A percentile compares a stretch with the other conserved stretches of the same genome.
Evolutionary conservation across 495 filamentous ascomycete species (phyloP).

Genomic region (Astrocystis sublimbata): DNA sequence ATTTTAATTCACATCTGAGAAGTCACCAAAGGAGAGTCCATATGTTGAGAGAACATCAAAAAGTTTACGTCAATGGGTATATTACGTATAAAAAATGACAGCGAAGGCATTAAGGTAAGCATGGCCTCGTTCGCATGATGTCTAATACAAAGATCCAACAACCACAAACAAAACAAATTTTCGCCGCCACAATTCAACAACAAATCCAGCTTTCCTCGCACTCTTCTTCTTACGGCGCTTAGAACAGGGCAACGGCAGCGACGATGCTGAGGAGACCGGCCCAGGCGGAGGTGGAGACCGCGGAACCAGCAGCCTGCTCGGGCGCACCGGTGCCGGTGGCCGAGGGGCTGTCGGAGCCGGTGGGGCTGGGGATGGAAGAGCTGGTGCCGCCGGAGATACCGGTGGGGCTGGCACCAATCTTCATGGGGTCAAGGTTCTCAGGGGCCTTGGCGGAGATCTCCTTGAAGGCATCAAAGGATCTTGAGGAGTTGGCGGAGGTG

Average conservation of each 20-base stretch:
- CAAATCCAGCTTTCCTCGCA: slow-evolving; percentile 1
- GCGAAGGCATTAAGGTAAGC: slow-evolving; percentile 23
- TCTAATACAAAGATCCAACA: slow-evolving; percentile 15
- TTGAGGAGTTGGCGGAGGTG: slow-evolving; percentile 46
- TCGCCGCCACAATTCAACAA: slow-evolving; percentile 11
- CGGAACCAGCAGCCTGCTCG: slow-evolving; percentile 14
- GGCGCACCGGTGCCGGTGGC: slow-evolving; percentile 4
- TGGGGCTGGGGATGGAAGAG: slow-evolving; percentile 25
- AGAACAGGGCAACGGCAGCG: slow-evolving; percentile 41
- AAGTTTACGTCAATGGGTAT: slow-evolving; percentile 30
- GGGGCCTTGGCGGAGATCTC: slow-evolving; percentile 42
- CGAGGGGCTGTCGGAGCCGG: slow-evolving; percentile 26
- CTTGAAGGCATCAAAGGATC: slow-evolving; percentile 54
- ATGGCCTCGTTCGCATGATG: slow-evolving; percentile 20
- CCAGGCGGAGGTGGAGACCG: slow-evolving; percentile 27
- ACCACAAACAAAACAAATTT: too few relatives aligned
- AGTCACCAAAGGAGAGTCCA: background rate
- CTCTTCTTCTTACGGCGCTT: too few relatives aligned
- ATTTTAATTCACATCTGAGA: background rate
- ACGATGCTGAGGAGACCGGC: slow-evolving; percentile 31
- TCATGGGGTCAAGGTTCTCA: slow-evolving; percentile 33
- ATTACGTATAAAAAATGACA: slow-evolving; percentile 33
- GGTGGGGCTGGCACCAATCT: slow-evolving; percentile 35
- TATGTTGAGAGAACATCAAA: background rate
- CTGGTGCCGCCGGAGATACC: slow-evolving; percentile 30